These are phyloP conservation scores for Geosmithia morbida DNA, from an alignment of 2,329 filamentous ascomycete genomes.

Conservation along the genomic window DNA sequence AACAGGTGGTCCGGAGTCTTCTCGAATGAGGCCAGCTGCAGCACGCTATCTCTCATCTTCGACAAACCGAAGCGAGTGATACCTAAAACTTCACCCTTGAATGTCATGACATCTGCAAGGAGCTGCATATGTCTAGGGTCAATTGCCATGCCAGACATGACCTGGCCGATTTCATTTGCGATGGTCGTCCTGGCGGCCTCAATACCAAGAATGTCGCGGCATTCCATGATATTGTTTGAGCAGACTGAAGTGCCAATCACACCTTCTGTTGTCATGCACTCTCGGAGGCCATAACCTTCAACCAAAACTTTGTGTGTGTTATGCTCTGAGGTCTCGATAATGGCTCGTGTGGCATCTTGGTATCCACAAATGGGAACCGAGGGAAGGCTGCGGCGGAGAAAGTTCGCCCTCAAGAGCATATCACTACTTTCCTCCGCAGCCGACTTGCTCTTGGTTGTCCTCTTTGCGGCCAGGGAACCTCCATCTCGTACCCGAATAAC, in stretches of 20 bases:
- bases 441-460: conserved; percentile 8
- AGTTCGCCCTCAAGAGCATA: conserved; percentile 65
- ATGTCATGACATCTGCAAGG: conserved; percentile 96
- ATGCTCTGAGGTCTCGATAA: conserved; percentile 69
- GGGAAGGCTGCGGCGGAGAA: conserved; percentile 70
- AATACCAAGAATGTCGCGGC: conserved; percentile 75
- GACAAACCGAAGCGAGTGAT: conserved; percentile 93
- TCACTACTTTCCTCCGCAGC: conserved; percentile 23
- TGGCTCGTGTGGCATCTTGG: conserved; percentile 68
- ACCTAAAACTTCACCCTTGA: conserved; percentile 90
- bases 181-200: conserved; percentile 88
- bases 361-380: conserved; percentile 83
- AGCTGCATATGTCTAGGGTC: conserved; percentile 97
- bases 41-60: conserved; percentile 89
- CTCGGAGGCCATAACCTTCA: conserved; percentile 81
- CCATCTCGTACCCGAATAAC: conserved; percentile 52
- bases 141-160: conserved; percentile 92
- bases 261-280: conserved; percentile 88
- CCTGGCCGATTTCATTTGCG: conserved; percentile 69
- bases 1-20: conserved; percentile 98
- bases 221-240: conserved; percentile 86
- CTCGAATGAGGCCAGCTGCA: conserved; percentile 92
- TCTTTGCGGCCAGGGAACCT: conserved; percentile 19
- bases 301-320: conserved; percentile 65
- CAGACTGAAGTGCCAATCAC: conserved; percentile 63